Conservation (phyloP, 331 rosid species). For the Quercus lobata region DNA sequence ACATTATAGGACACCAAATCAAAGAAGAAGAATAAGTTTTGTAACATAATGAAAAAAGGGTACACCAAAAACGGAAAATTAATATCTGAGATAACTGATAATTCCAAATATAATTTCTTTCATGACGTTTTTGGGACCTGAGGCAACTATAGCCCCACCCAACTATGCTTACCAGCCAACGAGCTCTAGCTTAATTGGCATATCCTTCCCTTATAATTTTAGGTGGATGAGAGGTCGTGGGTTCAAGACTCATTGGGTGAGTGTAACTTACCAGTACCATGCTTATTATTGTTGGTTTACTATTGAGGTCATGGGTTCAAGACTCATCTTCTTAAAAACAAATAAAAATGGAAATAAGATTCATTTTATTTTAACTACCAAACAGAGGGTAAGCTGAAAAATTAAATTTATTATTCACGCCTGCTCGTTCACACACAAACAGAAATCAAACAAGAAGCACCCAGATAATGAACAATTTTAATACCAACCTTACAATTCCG, state of each 20-base stretch:
- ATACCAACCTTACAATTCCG: slow-evolving; percentile 72
- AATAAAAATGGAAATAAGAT: not conserved
- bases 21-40: not conserved
- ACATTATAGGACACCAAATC: not conserved
- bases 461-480: not conserved
- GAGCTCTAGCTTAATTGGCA: no score
- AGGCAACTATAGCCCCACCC: not conserved
- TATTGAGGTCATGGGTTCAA: not conserved
- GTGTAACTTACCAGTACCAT: not conserved
- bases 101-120: no score
- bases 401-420: no score
- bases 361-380: not conserved
- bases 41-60: not conserved
- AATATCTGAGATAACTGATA: no score
- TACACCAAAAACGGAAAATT: not conserved
- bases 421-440: not conserved
- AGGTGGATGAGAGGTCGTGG: no score
- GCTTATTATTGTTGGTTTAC: not conserved
- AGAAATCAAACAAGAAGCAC: not conserved
- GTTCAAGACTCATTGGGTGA: no score
- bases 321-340: not conserved
- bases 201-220: no score
- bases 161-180: not conserved
- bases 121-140: no score
- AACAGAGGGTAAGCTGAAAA: not conserved